Percentiles rank a stretch among this genome's conserved stretches.
Conservation (phyloP, 1,284 basidiomycete genomes). For the Papiliotrema flavescens region DNA sequence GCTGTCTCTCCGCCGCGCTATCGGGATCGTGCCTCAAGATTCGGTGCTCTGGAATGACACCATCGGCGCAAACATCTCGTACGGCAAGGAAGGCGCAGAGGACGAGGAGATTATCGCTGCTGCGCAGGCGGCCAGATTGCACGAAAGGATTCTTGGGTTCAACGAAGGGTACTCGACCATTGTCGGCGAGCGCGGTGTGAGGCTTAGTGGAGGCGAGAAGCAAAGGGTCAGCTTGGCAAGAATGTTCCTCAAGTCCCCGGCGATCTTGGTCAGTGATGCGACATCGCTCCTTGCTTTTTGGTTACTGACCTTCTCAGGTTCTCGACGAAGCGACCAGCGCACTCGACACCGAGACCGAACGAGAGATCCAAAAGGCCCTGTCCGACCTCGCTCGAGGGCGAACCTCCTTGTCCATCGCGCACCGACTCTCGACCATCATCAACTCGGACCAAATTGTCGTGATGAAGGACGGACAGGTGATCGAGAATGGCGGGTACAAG, state of each 20-base stretch:
- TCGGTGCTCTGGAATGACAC: constrained; percentile 95
- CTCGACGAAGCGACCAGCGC: constrained; percentile 99
- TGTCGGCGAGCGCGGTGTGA: constrained; percentile 93
- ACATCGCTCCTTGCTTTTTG: too few species aligned
- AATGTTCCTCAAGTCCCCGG: constrained; percentile 87
- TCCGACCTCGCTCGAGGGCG: constrained; percentile 64
- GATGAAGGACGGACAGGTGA: constrained; percentile 74
- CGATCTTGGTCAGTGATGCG: constrained; percentile 60
- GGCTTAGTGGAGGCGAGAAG: constrained; percentile 99
- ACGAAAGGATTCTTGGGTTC: constrained; percentile 71
- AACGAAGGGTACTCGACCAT: constrained; percentile 82
- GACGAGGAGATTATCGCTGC: constrained; percentile 87
- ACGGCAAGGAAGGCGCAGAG: constrained; percentile 77
- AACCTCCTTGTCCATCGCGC: constrained; percentile 95
- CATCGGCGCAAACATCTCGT: constrained; percentile 90
- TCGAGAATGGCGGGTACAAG: constrained; percentile 83
- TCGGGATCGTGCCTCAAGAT: constrained; percentile 97
- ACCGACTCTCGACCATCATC: constrained; percentile 50
- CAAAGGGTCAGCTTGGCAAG: constrained; percentile 90
- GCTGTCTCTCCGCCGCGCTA: constrained; percentile 66
- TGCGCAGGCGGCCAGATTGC: constrained; percentile 79
- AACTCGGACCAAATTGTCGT: constrained; percentile 79
- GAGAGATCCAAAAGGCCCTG: constrained; percentile 44
- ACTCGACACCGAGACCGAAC: constrained; percentile 86
- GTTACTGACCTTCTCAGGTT: constrained; percentile 54